Evolutionary conservation across 495 filamentous ascomycete species (phyloP).

Genomic region (Neurospora discreta): DNA sequence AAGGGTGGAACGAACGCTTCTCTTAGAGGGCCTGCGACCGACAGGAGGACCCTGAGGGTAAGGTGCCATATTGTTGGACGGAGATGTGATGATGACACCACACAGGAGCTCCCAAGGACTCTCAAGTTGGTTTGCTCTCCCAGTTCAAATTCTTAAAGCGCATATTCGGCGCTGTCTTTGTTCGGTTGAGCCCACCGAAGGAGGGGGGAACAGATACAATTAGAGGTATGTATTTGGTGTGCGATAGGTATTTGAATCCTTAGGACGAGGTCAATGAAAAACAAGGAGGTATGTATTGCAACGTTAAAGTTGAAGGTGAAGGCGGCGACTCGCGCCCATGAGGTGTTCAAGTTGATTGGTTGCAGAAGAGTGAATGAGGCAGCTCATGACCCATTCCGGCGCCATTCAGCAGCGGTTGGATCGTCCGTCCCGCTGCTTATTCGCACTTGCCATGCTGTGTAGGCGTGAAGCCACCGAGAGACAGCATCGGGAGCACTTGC

Average conservation of each 20-base stretch:
- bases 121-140: not conserved
- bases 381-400: not conserved
- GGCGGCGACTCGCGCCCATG: not conserved
- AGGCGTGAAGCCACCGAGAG: not conserved
- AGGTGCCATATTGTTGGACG: not conserved
- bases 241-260: not conserved
- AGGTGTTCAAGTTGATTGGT: slow-evolving; percentile 1
- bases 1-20: slow-evolving; percentile 17
- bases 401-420: not conserved
- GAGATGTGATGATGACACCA: slow-evolving; percentile 1
- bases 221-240: not conserved
- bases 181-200: not conserved
- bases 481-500: not conserved
- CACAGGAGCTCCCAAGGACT: not conserved
- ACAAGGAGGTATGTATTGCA: not conserved
- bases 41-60: slow-evolving; percentile 5
- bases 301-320: not conserved
- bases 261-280: not conserved
- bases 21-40: slow-evolving; percentile 21
- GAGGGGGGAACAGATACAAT: not conserved
- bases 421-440: not conserved
- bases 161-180: not conserved
- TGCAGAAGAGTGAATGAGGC: not conserved
- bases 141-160: not conserved
- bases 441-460: not conserved